Evolutionary conservation across 2,329 filamentous ascomycete genomes (phyloP), one percentile per base, ranked within the genome.

Genomic region (Xylariaceae sp.): DNA sequence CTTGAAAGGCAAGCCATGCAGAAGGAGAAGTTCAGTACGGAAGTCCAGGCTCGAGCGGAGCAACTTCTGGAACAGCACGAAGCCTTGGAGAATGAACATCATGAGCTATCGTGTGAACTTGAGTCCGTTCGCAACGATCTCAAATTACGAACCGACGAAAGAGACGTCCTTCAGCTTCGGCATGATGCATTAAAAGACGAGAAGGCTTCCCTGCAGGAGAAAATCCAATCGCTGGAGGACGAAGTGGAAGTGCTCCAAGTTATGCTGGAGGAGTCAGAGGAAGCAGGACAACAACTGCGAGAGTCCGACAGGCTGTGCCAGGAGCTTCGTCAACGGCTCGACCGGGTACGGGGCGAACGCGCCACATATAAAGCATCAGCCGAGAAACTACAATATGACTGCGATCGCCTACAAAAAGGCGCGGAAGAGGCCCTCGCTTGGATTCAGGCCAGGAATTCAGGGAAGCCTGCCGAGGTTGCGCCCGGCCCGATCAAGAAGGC

Each of bases 241-340:
- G 88, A 91, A 67, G 77, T 90, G n/a, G 84, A 89, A 51, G 81
- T 89, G 31, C 72, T 91, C 11, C 86, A 90, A 67, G 76, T 78
- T 27, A 80, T 78, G 39, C 70, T 86, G 43, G 84, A 86, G 56
- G 85, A 87, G 67, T 79, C 79, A 43, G 81, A 86, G 60, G 79
- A 81, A 55, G 78, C 79, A 4, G 80, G 73, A 12, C 70, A 75
- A 40, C 75, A 78, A 44, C 65, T 79, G 7, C 65, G 71, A 49
- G 70, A 71, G 44, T 71, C 75, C 11, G 75, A 73, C 53, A 70
- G 76, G 51, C 73, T 79, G 60, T 76, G 74, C 51, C 72, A 74
- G 39, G 68, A 81, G 7, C 76, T 89, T 12, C 79, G 83, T 7
- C 74, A 76, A 51, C 89, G 91, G 62, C 78, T 95, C 26, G 83